Evolutionary conservation across 805 yeast genomes (phyloP), one percentile per base, ranked within the genome.

Genomic region (Tetrapisispora fleetii): DNA sequence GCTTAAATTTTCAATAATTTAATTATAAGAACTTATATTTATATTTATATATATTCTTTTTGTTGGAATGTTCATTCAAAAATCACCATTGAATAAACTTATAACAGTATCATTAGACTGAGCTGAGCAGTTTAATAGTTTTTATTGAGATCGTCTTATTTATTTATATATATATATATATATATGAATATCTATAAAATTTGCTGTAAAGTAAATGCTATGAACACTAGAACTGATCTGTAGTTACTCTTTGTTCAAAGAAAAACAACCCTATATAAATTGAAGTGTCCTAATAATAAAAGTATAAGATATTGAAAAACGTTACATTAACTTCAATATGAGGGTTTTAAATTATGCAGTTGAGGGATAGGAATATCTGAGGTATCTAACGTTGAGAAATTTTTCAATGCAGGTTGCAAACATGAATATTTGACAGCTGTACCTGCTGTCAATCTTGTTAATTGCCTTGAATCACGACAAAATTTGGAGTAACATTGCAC

Each of bases 401-500:
- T 67, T 61, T 58, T 63, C 59, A 65, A 63, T 50, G 57, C 69
- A 54, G 59, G 71, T 58, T 54, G 75, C 55, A 64, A 62, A 55
- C 58, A 71, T 40, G 67, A 65, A 56, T 71, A 74, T 52, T 71
- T 67, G 32, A 70, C 68, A 38, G 73, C 68, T 33, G 75, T 77
- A 46, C 73, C 72, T 38, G 72, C 64, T 32, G 75, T 67, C 49
- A 73, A 64, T 51, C 72, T 70, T 46, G 74, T 72, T 52, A 73
- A 68, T 52, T 73, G 76, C 45, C 73, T 72, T 37, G 75, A 63
- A 40, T 74, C 73, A 52, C 74, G 72, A 52, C 77, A 74, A 53
- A 66, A 75, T 14, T 69, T 68, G 5, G 77, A 69, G 52, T 74
- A 79, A 39, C 71, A 58, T 54, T 76, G 74, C 59, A 80, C 76